Evolutionary conservation across 1,284 basidiomycete genomes (phyloP), one percentile per base, ranked within the genome.

Genomic region (Ustilago loliicola): DNA sequence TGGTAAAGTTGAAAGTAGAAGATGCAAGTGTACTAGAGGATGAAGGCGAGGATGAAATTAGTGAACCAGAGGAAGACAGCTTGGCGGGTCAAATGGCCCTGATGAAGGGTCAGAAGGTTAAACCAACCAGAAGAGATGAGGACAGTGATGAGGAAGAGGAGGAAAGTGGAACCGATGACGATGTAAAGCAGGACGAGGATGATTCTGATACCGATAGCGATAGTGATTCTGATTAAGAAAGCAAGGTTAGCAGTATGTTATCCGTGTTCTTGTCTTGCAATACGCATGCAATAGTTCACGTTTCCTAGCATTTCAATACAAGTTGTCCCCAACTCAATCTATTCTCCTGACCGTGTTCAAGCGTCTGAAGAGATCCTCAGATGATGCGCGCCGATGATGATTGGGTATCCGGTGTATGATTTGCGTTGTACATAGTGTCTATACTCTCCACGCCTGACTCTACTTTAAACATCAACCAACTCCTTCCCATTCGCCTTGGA

Each of bases 81-180:
- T 88, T 99, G 53, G 97, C 96, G 3, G 97, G 97, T 3, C 97
- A 99, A 89, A 98, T 99, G 95, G 96, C 96, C 2, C 90, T 92
- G 57, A 96, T 99, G 94, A 92, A 94, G 61, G 97, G 97, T 6
- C 93, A 92, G 17, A 87, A 91, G 42, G 95, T 98, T 63, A 96
- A 95, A 90, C 75, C 71, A 32, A 63, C 51, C 91, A 88, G 89
- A 2, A 38, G 15, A 8, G 54, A 29, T 13, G 90, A 87, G 32
- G 88, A 88, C 55, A 89, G 88, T 38, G 87, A 88, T 40, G 87
- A 87, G 68, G 88, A 87, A 68, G 88, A 88, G 40, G 87, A 87
- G 69, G 86, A 85, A 42, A 82, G 79, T 51, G 87, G 85, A 9
- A 86, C 87, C n/a, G 87, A 79, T 11, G 80, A 79, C 1, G 63